Conservation (phyloP, 306 rosid genomes). For the Crotalaria pallida region DNA sequence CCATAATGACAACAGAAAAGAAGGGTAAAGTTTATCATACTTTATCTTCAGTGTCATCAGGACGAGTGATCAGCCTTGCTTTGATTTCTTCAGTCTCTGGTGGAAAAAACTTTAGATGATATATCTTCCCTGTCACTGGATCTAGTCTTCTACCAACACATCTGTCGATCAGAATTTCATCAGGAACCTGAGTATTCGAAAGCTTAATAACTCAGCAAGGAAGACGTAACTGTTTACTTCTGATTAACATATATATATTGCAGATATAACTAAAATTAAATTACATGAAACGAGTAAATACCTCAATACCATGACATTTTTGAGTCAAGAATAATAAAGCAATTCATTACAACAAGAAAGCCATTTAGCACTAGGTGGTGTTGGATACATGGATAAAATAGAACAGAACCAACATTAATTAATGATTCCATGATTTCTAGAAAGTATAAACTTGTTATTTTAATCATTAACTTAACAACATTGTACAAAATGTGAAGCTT, state of each 20-base stretch:
- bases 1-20: background rate
- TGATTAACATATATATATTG: background rate
- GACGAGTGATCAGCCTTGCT: conserved; percentile 66
- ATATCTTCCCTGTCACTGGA: conserved; percentile 79
- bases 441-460: background rate
- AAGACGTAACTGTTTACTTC: background rate
- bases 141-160: conserved; percentile 91
- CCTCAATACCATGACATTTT: background rate
- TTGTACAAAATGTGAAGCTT: background rate
- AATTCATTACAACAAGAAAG: background rate
- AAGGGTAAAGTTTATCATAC: conserved; percentile 29
- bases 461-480: background rate
- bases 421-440: background rate
- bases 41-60: conserved; percentile 85
- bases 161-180: conserved; percentile 97
- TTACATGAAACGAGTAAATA: background rate
- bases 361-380: background rate
- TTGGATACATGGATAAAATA: background rate
- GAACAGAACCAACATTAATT: background rate
- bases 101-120: conserved; percentile 65
- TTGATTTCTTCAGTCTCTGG: conserved; percentile 71
- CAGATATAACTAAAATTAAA: conserved; percentile 1
- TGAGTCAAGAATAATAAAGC: background rate
- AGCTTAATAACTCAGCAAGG: conserved; percentile 31
- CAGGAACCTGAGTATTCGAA: conserved; percentile 94